Conservation (phyloP, 495 filamentous ascomycete species). For the Aspergillus mulundensis region DNA sequence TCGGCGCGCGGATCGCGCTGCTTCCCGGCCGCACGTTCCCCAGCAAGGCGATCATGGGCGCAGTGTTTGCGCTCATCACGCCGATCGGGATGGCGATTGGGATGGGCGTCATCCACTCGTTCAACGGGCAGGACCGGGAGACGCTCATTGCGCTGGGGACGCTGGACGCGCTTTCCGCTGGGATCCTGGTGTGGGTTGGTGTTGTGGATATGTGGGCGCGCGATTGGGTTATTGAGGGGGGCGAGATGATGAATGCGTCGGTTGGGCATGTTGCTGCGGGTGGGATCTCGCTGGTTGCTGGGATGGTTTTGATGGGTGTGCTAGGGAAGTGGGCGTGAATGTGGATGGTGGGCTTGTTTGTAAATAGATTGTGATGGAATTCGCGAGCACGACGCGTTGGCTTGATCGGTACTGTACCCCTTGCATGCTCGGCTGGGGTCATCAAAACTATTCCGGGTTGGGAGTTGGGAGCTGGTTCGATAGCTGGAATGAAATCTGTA, state of each 20-base stretch:
- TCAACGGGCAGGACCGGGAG: constrained; percentile 33
- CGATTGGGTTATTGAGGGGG: constrained; percentile 43
- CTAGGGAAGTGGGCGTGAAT: constrained; percentile 47
- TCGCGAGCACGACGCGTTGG: no score
- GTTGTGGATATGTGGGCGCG: constrained; percentile 44
- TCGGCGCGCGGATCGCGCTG: constrained; percentile 69
- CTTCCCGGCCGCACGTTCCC: constrained; percentile 49
- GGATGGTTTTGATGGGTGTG: constrained; percentile 38
- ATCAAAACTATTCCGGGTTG: no score
- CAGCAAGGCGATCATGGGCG: constrained; percentile 36
- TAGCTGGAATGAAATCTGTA: no score
- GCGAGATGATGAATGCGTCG: constrained; percentile 36
- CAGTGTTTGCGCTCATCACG: constrained; percentile 38
- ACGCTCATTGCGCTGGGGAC: constrained; percentile 40
- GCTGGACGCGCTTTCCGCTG: constrained; percentile 43
- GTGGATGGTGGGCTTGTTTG: no score
- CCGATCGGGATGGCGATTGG: constrained; percentile 46
- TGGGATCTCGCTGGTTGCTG: constrained; percentile 30
- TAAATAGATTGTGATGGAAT: constrained; percentile 1
- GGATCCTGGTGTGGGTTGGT: constrained; percentile 44
- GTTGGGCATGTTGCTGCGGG: constrained; percentile 29
- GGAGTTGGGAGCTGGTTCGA: no score
- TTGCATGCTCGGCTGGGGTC: no score
- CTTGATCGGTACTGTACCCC: no score
- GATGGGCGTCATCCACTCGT: constrained; percentile 37